phyloP scores from a whole-genome alignment of 1,139 yeast genomes.

The Yamadazyma conglobata region DNA sequence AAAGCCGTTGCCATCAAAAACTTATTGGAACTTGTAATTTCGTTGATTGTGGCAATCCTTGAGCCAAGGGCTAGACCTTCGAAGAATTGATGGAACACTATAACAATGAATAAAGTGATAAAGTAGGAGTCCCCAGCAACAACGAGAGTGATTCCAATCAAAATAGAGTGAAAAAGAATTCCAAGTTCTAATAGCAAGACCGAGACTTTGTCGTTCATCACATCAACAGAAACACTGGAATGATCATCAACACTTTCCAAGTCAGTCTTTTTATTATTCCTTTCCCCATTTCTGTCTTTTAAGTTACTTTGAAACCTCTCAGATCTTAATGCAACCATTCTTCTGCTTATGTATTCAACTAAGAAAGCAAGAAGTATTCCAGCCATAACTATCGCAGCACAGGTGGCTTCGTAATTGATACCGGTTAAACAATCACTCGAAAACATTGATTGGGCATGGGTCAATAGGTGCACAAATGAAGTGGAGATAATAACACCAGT shows the following conservation, averaged over 20 bases:
- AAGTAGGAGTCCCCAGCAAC: slow-evolving; percentile 26
- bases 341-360: slow-evolving; percentile 20
- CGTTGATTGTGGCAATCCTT: slow-evolving; percentile 19
- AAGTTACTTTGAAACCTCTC: too few species aligned
- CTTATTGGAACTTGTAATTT: slow-evolving; percentile 9
- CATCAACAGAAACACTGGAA: background rate
- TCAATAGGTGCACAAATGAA: slow-evolving; percentile 24
- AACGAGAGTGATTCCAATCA: slow-evolving; percentile 23
- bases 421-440: slow-evolving; percentile 21
- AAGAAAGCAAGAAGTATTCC: slow-evolving; percentile 30
- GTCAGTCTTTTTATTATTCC: slow-evolving; percentile 2
- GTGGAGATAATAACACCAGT: slow-evolving; percentile 27
- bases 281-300: slow-evolving; percentile 2
- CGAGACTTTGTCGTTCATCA: slow-evolving; percentile 13
- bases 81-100: slow-evolving; percentile 39
- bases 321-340: too few species aligned
- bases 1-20: slow-evolving; percentile 18
- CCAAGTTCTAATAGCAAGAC: slow-evolving; percentile 22
- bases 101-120: slow-evolving; percentile 32
- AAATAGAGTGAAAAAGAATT: slow-evolving; percentile 25
- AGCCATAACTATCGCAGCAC: slow-evolving; percentile 32
- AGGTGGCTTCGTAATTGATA: slow-evolving; percentile 25
- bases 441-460: slow-evolving; percentile 22
- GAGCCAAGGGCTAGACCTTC: slow-evolving; percentile 43
- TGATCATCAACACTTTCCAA: background rate